Evolutionary conservation across 2,329 filamentous ascomycete genomes (phyloP).

Genomic region (Ascochyta rabiei): DNA sequence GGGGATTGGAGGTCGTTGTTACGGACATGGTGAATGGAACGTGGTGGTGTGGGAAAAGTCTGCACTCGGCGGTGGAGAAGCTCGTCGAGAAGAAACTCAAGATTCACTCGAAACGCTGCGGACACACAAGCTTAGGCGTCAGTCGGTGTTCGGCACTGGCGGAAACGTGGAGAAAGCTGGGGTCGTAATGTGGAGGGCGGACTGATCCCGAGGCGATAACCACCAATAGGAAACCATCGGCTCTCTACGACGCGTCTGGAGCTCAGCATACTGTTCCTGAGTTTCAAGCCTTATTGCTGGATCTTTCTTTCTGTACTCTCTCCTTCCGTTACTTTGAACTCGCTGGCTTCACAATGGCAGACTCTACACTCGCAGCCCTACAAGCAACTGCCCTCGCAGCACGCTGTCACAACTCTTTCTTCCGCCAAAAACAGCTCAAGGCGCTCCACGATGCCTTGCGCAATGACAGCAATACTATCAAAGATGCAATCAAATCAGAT

Average conservation of each 20-base stretch:
- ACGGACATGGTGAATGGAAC: slow-evolving; percentile 48
- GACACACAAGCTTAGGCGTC: neutral
- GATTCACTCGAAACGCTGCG: neutral
- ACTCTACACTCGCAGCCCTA: slow-evolving; percentile 36
- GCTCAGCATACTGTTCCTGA: neutral
- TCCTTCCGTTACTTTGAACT: neutral
- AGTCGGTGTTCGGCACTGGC: slow-evolving; percentile 4
- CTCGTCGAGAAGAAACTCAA: neutral
- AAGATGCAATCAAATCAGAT: slow-evolving; percentile 52
- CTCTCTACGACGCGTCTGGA: neutral
- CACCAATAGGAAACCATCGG: neutral
- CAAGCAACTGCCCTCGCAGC: slow-evolving; percentile 54
- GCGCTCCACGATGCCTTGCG: slow-evolving; percentile 50
- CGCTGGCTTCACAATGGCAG: slow-evolving; percentile 20
- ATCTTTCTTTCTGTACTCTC: neutral
- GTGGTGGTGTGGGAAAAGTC: neutral
- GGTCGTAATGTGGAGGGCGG: slow-evolving; percentile 8
- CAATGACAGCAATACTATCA: slow-evolving; percentile 44
- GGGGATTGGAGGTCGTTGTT: slow-evolving; percentile 52
- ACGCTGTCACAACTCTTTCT: slow-evolving; percentile 54
- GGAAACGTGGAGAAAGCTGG: slow-evolving; percentile 13
- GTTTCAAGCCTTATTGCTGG: neutral
- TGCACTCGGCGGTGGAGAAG: neutral
- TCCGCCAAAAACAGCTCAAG: slow-evolving; percentile 55
- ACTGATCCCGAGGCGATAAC: neutral